Evolutionary conservation across 495 filamentous ascomycete genomes (phyloP).

Genomic region (Tuber umbilicatum): DNA sequence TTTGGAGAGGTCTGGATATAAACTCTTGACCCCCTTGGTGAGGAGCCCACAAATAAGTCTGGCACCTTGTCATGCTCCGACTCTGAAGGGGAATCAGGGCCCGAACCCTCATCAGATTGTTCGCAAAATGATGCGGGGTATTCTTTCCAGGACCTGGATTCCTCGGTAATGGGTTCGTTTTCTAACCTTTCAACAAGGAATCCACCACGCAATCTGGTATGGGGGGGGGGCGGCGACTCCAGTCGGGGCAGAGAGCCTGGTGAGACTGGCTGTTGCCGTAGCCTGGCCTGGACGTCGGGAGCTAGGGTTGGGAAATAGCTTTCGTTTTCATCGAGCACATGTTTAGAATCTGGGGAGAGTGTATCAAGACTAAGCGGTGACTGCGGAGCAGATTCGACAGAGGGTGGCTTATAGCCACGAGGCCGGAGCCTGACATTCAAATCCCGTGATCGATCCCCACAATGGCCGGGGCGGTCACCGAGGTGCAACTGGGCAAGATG

Average conservation of each 20-base stretch:
- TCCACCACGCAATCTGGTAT: not conserved
- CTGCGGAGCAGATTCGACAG: conserved; percentile 25
- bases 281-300: conserved; percentile 16
- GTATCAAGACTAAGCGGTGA: conserved; percentile 23
- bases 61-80: not conserved
- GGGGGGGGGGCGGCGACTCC: not conserved
- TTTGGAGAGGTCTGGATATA: conserved; percentile 12
- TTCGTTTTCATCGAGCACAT: conserved; percentile 31
- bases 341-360: conserved; percentile 31
- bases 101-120: conserved; percentile 14
- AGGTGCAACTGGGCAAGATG: conserved; percentile 15
- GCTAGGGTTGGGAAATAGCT: conserved; percentile 27
- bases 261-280: conserved; percentile 20
- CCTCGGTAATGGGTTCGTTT: conserved; percentile 7
- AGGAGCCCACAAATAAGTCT: not conserved
- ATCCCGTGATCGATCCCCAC: conserved; percentile 6
- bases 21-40: conserved; percentile 7
- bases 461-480: conserved; percentile 16
- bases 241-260: conserved; percentile 9
- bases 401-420: conserved; percentile 31
- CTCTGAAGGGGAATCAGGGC: conserved; percentile 19
- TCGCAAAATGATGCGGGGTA: conserved; percentile 16
- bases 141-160: conserved; percentile 23
- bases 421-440: conserved; percentile 3
- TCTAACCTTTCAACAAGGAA: not conserved